Percentiles rank a stretch among this genome's conserved stretches.
Evolutionary conservation across 1,139 yeast genomes (phyloP).

Genomic region (Hanseniaspora sp.): DNA sequence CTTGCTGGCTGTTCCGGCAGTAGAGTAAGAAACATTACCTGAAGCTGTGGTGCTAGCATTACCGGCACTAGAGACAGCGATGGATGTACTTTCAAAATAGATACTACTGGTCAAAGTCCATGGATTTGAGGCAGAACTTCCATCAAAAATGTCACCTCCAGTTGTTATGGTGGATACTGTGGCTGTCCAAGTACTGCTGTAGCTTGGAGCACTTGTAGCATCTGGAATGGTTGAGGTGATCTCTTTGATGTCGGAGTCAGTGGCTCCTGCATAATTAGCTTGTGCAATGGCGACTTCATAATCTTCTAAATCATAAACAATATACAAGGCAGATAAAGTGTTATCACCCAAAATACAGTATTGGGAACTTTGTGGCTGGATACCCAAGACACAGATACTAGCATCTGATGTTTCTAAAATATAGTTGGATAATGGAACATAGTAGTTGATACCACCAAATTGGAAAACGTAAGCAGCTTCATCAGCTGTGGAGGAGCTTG

Average conservation of each 20-base stretch:
- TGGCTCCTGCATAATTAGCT: constrained; percentile 32
- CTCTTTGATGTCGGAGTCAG: constrained; percentile 10
- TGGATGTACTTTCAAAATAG: constrained; percentile 12
- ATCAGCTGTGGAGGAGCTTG: constrained; percentile 17
- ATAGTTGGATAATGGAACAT: constrained; percentile 40
- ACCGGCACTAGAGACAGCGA: neutral
- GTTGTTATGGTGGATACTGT: neutral
- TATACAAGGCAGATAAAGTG: constrained; percentile 59
- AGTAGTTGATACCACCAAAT: constrained; percentile 44
- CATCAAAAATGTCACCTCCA: constrained; percentile 8
- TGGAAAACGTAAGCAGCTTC: constrained; percentile 31
- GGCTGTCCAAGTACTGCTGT: constrained; percentile 15
- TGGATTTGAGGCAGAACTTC: constrained; percentile 6
- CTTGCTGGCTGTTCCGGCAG: neutral
- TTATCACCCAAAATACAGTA: constrained; percentile 52
- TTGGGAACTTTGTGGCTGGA: constrained; percentile 5
- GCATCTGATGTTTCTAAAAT: constrained; percentile 19
- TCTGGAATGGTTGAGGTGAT: constrained; percentile 15
- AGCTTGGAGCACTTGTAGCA: constrained; percentile 17
- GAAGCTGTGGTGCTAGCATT: neutral
- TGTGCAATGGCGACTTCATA: constrained; percentile 58
- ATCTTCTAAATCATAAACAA: constrained; percentile 64
- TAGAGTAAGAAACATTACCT: neutral
- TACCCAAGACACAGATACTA: constrained; percentile 12
- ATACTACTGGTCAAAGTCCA: constrained; percentile 15